These are phyloP conservation scores for Iberis pinnata DNA, from an alignment of 345 rosid species.

Conservation along the genomic window DNA sequence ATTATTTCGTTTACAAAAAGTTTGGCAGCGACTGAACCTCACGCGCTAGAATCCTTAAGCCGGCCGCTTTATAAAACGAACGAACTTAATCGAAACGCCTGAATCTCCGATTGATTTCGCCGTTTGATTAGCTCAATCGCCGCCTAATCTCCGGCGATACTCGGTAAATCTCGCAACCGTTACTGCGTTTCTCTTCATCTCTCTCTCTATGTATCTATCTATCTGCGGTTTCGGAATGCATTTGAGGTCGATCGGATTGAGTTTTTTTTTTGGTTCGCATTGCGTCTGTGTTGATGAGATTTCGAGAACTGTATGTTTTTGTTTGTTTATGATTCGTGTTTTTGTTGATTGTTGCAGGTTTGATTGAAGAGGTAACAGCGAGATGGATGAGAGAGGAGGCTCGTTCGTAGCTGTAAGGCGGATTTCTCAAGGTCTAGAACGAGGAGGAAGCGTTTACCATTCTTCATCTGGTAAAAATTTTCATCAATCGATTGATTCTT, in stretches of 20 bases:
- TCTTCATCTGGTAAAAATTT: conserved; percentile 66
- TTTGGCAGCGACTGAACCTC: conserved; percentile 17
- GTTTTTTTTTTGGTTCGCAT: conserved; percentile 15
- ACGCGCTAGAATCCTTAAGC: conserved; percentile 25
- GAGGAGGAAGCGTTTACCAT: conserved; percentile 76
- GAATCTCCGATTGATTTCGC: conserved; percentile 4
- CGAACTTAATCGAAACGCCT: conserved; percentile 22
- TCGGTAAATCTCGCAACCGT: conserved; percentile 8
- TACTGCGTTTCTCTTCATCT: background rate
- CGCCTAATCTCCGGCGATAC: conserved; percentile 14
- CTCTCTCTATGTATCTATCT: background rate
- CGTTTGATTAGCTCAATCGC: conserved; percentile 16
- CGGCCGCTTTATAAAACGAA: background rate
- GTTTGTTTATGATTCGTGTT: conserved; percentile 12
- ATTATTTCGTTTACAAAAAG: conserved; percentile 9
- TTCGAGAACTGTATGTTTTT: too few species aligned
- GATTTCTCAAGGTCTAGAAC: conserved; percentile 83
- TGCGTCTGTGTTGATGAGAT: conserved; percentile 15
- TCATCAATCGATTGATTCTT: background rate
- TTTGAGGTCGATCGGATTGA: conserved; percentile 7
- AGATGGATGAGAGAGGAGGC: conserved; percentile 93
- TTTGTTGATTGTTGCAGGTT: conserved; percentile 13
- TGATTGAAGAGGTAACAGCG: conserved; percentile 3
- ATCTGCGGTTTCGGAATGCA: too few species aligned
- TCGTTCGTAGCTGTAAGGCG: conserved; percentile 98